Conservation (phyloP, 495 filamentous ascomycete genomes). For the Aspergillus asperescens region DNA sequence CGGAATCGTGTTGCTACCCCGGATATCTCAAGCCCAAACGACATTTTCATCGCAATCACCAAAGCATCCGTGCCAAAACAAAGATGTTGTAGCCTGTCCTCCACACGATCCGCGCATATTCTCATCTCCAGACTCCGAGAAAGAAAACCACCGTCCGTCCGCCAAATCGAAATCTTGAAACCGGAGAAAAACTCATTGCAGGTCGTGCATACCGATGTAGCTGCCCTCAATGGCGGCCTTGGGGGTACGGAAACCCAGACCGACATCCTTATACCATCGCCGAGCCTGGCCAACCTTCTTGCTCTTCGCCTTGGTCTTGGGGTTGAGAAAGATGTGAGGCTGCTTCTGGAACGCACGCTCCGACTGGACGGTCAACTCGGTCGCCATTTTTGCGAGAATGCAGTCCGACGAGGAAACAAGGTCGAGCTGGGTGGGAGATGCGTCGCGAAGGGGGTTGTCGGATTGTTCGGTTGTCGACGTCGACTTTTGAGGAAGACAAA, state of each 20-base stretch:
- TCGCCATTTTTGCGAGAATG: slow-evolving; percentile 81
- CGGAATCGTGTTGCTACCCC: not conserved
- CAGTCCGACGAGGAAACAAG: slow-evolving; percentile 41
- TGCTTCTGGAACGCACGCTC: slow-evolving; percentile 99
- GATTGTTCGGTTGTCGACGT: slow-evolving; percentile 37
- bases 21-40: not conserved
- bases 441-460: slow-evolving; percentile 27
- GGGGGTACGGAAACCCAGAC: slow-evolving; percentile 96
- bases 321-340: slow-evolving; percentile 98
- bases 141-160: slow-evolving; percentile 14
- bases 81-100: not conserved
- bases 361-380: slow-evolving; percentile 95
- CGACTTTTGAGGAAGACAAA: slow-evolving; percentile 41
- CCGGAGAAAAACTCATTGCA: slow-evolving; percentile 24
- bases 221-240: slow-evolving; percentile 94
- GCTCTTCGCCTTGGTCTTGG: slow-evolving; percentile 82
- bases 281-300: slow-evolving; percentile 80
- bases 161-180: slow-evolving; percentile 19
- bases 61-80: not conserved
- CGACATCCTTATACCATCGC: slow-evolving; percentile 99
- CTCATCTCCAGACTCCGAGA: slow-evolving; percentile 27
- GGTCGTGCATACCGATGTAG: slow-evolving; percentile 87
- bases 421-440: slow-evolving; percentile 35
- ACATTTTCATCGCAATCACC: not conserved
- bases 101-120: slow-evolving; percentile 4